Evolutionary conservation across 257 asterid species (phyloP).

Genomic region (Solanum paucissectum): DNA sequence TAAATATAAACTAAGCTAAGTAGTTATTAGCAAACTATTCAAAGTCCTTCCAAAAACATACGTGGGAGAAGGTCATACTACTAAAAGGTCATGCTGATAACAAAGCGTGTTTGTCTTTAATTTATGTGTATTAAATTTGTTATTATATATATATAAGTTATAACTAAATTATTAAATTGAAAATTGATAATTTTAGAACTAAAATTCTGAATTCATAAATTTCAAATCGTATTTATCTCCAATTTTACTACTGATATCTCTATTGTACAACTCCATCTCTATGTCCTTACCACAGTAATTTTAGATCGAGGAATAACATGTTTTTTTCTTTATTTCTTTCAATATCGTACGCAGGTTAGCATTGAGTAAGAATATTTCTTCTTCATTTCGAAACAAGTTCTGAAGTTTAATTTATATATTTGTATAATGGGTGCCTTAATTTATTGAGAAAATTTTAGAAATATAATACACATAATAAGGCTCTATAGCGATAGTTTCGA

Average conservation of each 20-base stretch:
- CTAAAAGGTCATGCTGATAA: neutral
- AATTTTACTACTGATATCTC: neutral
- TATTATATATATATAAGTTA: too few species aligned
- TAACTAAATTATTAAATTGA: neutral
- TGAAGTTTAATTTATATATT: neutral
- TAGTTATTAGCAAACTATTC: neutral
- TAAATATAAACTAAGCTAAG: neutral
- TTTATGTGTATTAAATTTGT: too few species aligned
- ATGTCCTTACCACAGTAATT: neutral
- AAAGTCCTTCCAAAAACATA: neutral
- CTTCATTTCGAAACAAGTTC: neutral
- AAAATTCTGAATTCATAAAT: fast-evolving
- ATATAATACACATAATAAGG: too few species aligned
- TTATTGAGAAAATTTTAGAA: too few species aligned
- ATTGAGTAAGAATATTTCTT: neutral
- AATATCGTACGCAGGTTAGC: neutral
- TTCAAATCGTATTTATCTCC: neutral
- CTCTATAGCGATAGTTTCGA: too few species aligned
- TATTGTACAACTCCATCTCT: neutral
- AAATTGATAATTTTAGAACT: neutral
- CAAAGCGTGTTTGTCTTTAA: neutral
- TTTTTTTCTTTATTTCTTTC: neutral
- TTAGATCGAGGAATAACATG: neutral
- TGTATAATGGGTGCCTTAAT: neutral
- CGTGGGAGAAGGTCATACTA: neutral